Conservation (phyloP, 345 rosid genomes). For the Carallia brachiata region DNA sequence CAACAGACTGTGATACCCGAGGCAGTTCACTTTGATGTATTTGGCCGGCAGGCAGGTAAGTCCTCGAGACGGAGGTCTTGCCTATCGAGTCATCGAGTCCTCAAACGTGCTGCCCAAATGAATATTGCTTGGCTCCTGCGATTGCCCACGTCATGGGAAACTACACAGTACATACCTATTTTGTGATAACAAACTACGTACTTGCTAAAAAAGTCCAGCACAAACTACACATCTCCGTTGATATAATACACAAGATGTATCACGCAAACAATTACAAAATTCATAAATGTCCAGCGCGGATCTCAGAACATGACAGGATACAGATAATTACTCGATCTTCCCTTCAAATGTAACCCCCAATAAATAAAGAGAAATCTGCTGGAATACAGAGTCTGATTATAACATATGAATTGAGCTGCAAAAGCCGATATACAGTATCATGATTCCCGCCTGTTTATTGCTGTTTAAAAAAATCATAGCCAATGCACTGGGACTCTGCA, state of each 20-base stretch:
- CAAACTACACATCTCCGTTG: no score
- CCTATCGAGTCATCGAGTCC: no score
- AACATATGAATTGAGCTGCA: conserved; percentile 40
- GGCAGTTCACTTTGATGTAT: no score
- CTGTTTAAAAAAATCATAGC: conserved; percentile 13
- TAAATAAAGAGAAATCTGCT: conserved; percentile 3
- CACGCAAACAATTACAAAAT: background rate
- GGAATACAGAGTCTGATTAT: conserved; percentile 19
- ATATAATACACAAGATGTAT: background rate
- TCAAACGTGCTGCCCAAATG: no score
- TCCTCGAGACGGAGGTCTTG: no score
- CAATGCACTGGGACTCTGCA: conserved; percentile 1
- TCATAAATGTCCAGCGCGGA: background rate
- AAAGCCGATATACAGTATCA: conserved; percentile 36
- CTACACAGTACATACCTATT: no score
- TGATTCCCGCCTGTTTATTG: conserved; percentile 30
- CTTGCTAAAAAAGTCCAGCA: no score
- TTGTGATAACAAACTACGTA: no score
- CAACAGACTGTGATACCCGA: no score
- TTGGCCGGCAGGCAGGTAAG: no score
- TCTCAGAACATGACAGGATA: conserved; percentile 3
- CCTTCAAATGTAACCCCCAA: conserved; percentile 10
- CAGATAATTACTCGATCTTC: conserved; percentile 16
- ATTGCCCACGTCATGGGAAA: no score
- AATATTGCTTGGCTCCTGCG: no score